Evolutionary conservation across 2,329 filamentous ascomycete genomes (phyloP), one percentile per base, ranked within the genome.

Genomic region (Sporothrix inflata): DNA sequence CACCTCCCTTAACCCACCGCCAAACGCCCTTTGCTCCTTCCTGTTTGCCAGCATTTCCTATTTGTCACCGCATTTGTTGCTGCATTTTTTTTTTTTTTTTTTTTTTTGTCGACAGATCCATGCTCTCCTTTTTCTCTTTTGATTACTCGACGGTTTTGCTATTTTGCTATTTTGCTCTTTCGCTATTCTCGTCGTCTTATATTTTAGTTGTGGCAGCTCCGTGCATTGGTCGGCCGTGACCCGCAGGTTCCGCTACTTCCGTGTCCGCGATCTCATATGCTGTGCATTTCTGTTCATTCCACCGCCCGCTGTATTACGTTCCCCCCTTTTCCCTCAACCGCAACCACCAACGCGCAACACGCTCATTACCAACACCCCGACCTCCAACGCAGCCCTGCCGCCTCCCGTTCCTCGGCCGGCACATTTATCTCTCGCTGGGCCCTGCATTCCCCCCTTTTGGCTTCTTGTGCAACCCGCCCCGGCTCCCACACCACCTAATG

Each of bases 221-320:
- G 71, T 38, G 27, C 14, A 12, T 38, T 55, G 65, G 65, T 63
- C 38, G 57, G 66, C 55, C 45, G 51, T 30, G 66, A 65, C 34
- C 61, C 34, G 60, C 60, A 38, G 27, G 27, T 70, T 61, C 68
- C 71, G 71, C 68, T 70, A 21, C 60, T 73, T 73, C 71, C 71
- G 71, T 57, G 55, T 49, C 49, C 47, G 53, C 71, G 71, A 68
- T 51, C 71, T 57, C 51, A 30, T 45, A 47, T 45, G n/a, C 53
- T 40, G 34, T 30, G 21, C 21, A 42, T 47, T 69, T 60, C 67
- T 27, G 42, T 47, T 11, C 63, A 49, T 47, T 66, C 42, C 63
- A 34, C 42, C 24, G 40, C 24, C 42, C 42, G 24, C 63, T 34
- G 42, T 49, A 49, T 47, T 34, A 7, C 30, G 40, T 21, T 14